Evolutionary conservation across 306 rosid genomes (phyloP).

Genomic region (Rubus idaeus): DNA sequence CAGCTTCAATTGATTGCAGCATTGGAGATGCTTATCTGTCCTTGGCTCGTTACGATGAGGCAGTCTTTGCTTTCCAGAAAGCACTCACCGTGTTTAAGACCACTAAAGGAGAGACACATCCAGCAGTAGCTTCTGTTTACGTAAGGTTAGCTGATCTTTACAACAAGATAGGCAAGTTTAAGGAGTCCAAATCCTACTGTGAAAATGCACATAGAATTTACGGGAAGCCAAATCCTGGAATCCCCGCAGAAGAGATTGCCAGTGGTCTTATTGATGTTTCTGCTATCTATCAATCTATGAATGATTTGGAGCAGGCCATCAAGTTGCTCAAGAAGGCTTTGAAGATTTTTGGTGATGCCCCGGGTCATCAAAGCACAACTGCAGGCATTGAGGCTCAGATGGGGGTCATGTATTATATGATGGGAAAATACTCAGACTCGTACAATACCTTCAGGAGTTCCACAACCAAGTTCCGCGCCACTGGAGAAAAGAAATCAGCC

Average conservation of each 20-base stretch:
- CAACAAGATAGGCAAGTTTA: constrained; percentile 76
- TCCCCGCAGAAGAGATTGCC: constrained; percentile 70
- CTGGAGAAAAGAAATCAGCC: constrained; percentile 74
- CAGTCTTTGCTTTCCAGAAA: constrained; percentile 71
- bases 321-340: constrained; percentile 78
- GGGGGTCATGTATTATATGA: constrained; percentile 79
- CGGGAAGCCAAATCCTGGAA: constrained; percentile 55
- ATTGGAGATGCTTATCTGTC: constrained; percentile 75
- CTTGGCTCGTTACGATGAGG: constrained; percentile 78
- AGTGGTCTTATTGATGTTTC: constrained; percentile 76
- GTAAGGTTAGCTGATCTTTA: constrained; percentile 77
- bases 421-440: constrained; percentile 68
- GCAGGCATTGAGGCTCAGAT: constrained; percentile 93
- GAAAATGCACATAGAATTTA: constrained; percentile 72
- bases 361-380: constrained; percentile 64
- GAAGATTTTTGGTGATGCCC: constrained; percentile 52
- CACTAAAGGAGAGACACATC: constrained; percentile 71
- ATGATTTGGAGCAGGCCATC: constrained; percentile 65
- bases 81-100: constrained; percentile 68
- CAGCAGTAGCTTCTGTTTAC: constrained; percentile 71
- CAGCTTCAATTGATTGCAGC: constrained; percentile 74
- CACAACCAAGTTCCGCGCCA: constrained; percentile 56
- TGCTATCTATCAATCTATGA: constrained; percentile 77
- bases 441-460: constrained; percentile 61
- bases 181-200: constrained; percentile 72